phyloP scores from a whole-genome alignment of 1,284 basidiomycete species.

The Cutaneotrichosporon sp. region DNA sequence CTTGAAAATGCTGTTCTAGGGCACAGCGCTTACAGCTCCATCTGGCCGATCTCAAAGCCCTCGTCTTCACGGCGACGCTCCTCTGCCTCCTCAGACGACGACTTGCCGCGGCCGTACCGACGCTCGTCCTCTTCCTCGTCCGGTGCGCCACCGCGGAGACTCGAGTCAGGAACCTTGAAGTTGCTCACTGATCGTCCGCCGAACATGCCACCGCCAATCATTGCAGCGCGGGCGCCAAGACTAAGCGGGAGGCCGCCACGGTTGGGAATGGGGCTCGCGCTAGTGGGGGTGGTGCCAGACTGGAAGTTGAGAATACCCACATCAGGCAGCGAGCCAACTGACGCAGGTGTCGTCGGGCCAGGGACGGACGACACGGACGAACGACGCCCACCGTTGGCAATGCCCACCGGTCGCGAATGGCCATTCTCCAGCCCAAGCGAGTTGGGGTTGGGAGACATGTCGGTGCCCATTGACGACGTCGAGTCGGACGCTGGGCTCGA shows the following conservation, averaged over 20 bases:
- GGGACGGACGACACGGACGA: slow-evolving; percentile 22
- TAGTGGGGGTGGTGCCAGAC: slow-evolving; percentile 17
- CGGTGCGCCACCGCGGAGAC: slow-evolving; percentile 31
- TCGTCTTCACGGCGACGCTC: slow-evolving; percentile 27
- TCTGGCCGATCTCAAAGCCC: slow-evolving; percentile 20
- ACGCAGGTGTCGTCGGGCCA: slow-evolving; percentile 29
- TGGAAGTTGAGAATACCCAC: slow-evolving; percentile 40
- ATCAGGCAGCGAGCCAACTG: slow-evolving; percentile 36
- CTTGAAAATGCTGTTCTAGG: too few species aligned
- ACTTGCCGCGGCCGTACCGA: slow-evolving; percentile 13
- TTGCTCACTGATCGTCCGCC: slow-evolving; percentile 15
- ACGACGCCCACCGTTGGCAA: slow-evolving; percentile 12
- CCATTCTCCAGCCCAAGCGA: slow-evolving; percentile 6
- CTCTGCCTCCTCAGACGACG: slow-evolving; percentile 35
- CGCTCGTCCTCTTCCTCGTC: slow-evolving; percentile 33
- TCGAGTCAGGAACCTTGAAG: slow-evolving; percentile 27
- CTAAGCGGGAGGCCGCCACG: slow-evolving; percentile 20
- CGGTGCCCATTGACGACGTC: slow-evolving; percentile 36
- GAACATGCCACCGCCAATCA: slow-evolving; percentile 44
- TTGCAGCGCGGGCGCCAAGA: slow-evolving; percentile 29
- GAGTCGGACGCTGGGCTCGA: slow-evolving; percentile 40
- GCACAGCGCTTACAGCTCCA: slow-evolving; percentile 23
- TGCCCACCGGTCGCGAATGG: slow-evolving; percentile 13
- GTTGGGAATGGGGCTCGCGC: slow-evolving; percentile 26
- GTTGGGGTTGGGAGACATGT: slow-evolving; percentile 13